Conservation (phyloP, 1,139 yeast species). For the Pichia sp. region DNA sequence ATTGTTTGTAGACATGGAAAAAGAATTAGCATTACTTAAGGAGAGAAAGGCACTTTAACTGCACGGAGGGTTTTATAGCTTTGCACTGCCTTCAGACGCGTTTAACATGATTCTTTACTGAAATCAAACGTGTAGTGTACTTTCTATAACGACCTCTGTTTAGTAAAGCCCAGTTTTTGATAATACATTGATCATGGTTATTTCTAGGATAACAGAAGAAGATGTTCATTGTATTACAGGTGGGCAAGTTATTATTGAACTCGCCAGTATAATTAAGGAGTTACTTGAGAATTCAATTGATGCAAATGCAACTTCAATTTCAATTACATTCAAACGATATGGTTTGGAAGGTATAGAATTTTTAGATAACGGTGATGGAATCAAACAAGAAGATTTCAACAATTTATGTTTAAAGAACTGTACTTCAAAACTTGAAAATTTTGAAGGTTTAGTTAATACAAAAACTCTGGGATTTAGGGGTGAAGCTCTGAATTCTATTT, state of each 20-base stretch:
- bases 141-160: too few species aligned
- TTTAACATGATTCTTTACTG: neutral
- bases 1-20: neutral
- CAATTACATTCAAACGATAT: conserved; percentile 46
- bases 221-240: conserved; percentile 77
- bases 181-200: conserved; percentile 12
- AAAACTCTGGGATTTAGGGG: conserved; percentile 75
- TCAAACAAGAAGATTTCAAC: conserved; percentile 50
- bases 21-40: too few species aligned
- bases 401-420: conserved; percentile 62
- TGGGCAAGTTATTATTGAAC: conserved; percentile 84
- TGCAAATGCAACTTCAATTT: conserved; percentile 60
- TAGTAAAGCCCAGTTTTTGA: neutral
- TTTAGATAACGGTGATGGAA: conserved; percentile 75
- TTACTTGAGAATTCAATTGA: conserved; percentile 82
- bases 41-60: too few species aligned
- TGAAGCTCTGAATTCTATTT: conserved; percentile 72
- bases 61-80: too few species aligned
- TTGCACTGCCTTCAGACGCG: too few species aligned
- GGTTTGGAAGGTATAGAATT: conserved; percentile 74
- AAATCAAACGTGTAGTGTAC: neutral
- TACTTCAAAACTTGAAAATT: conserved; percentile 66
- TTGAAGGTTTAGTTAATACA: conserved; percentile 50
- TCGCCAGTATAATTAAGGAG: conserved; percentile 75
- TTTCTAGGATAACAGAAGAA: conserved; percentile 34